These are phyloP conservation scores for Xylariomycetidae sp. DNA, from an alignment of 2,329 filamentous ascomycete species.

Conservation along the genomic window DNA sequence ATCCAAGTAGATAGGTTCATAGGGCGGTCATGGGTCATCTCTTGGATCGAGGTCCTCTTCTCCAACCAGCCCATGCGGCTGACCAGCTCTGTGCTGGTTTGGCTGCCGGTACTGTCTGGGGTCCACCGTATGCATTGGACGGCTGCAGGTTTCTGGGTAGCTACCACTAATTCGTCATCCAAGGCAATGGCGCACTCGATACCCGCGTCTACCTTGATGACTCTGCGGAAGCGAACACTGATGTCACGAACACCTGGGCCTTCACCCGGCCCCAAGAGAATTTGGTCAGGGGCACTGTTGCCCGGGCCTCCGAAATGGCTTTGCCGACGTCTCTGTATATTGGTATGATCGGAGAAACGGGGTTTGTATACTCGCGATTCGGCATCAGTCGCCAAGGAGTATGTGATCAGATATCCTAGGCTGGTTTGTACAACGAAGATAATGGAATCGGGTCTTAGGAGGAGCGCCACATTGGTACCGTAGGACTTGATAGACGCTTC, in stretches of 20 bases:
- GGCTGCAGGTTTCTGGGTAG: conserved; percentile 87
- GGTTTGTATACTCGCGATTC: conserved; percentile 81
- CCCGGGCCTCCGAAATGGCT: conserved; percentile 56
- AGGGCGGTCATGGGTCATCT: conserved; percentile 90
- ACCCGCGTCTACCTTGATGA: conserved; percentile 95
- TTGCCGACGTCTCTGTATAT: conserved; percentile 57
- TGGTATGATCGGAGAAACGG: conserved; percentile 65
- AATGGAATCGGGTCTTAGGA: conserved; percentile 85
- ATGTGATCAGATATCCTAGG: conserved; percentile 86
- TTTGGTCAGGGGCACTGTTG: conserved; percentile 53
- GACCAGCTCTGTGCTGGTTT: conserved; percentile 87
- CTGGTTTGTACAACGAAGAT: conserved; percentile 89
- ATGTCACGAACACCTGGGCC: conserved; percentile 78
- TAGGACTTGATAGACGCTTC: conserved; percentile 74
- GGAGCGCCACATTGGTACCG: conserved; percentile 76
- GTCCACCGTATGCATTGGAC: conserved; percentile 96
- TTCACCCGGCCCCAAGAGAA: conserved; percentile 74
- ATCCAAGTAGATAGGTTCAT: conserved; percentile 97
- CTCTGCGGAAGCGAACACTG: conserved; percentile 90
- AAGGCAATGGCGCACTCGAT: conserved; percentile 84
- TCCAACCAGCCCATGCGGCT: conserved; percentile 82
- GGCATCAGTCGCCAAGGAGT: conserved; percentile 81
- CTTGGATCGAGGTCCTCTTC: conserved; percentile 68
- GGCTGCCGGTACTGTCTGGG: conserved; percentile 72
- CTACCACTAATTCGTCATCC: conserved; percentile 88